Evolutionary conservation across 129 eudicot species (phyloP).

Genomic region (Heracleum sosnowskyi): DNA sequence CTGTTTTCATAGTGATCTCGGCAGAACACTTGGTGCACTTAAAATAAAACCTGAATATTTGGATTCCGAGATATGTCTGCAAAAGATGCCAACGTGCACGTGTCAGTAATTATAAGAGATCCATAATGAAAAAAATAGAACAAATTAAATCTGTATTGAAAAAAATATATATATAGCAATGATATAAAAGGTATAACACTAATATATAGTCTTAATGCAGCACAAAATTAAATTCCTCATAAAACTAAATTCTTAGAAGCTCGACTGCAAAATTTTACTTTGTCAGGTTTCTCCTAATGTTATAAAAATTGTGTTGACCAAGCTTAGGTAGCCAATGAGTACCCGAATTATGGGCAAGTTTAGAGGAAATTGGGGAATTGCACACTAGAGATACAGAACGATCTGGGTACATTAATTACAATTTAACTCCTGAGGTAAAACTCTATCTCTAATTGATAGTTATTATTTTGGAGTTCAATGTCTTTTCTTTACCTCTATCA

Average conservation of each 20-base stretch:
- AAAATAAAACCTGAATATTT: slow-evolving; percentile 49
- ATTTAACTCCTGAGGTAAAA: not conserved
- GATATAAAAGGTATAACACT: not conserved
- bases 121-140: not conserved
- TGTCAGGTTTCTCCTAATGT: not conserved
- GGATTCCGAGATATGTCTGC: slow-evolving; percentile 43
- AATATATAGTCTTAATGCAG: not conserved
- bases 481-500: not conserved
- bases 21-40: slow-evolving; percentile 50
- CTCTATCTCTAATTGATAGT: not conserved
- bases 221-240: not conserved
- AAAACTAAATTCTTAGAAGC: not conserved
- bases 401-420: not conserved
- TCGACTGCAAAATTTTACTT: not conserved
- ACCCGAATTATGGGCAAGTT: not conserved
- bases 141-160: not conserved
- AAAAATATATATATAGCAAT: not conserved
- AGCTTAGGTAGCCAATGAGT: not conserved
- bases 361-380: not conserved
- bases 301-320: not conserved
- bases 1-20: slow-evolving; percentile 31
- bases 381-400: not conserved
- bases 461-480: not conserved
- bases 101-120: not conserved
- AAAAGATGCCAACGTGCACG: not conserved